Conservation (phyloP, 2,329 filamentous ascomycete genomes). For the Beauveria pseudobassiana region DNA sequence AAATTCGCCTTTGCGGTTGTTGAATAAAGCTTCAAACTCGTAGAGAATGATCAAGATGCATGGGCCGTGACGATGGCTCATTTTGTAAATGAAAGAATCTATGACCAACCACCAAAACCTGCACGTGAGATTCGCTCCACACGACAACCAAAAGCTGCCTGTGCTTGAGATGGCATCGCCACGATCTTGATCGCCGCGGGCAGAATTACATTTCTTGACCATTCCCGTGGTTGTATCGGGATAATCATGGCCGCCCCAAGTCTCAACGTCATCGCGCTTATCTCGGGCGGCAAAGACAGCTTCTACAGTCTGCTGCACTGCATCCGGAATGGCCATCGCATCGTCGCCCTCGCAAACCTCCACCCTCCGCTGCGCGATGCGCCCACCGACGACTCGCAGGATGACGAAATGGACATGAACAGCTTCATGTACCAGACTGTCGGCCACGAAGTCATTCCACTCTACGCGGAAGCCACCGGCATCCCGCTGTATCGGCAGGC, state of each 20-base stretch:
- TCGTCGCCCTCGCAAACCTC: conserved; percentile 86
- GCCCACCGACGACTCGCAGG: background rate
- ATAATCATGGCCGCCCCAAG: conserved; percentile 34
- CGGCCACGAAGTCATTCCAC: conserved; percentile 76
- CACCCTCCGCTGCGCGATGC: conserved; percentile 13
- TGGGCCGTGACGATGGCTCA: no score
- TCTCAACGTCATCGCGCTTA: conserved; percentile 78
- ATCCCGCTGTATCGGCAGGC: conserved; percentile 77
- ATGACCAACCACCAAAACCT: background rate
- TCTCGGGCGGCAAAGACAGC: conserved; percentile 96
- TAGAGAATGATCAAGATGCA: background rate
- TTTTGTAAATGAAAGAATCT: background rate
- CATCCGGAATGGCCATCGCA: conserved; percentile 71
- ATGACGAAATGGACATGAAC: conserved; percentile 56
- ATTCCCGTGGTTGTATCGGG: background rate
- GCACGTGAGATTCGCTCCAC: conserved; percentile 11
- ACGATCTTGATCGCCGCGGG: background rate
- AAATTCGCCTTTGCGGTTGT: background rate
- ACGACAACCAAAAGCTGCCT: background rate
- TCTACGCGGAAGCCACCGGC: conserved; percentile 71
- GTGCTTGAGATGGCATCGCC: background rate
- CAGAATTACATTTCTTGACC: background rate
- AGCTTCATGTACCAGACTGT: conserved; percentile 99
- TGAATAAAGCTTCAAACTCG: no score
- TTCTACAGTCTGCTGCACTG: conserved; percentile 92